Evolutionary conservation across 108 stramenopile genomes (phyloP).

Genomic region (Cyclotella sp.): DNA sequence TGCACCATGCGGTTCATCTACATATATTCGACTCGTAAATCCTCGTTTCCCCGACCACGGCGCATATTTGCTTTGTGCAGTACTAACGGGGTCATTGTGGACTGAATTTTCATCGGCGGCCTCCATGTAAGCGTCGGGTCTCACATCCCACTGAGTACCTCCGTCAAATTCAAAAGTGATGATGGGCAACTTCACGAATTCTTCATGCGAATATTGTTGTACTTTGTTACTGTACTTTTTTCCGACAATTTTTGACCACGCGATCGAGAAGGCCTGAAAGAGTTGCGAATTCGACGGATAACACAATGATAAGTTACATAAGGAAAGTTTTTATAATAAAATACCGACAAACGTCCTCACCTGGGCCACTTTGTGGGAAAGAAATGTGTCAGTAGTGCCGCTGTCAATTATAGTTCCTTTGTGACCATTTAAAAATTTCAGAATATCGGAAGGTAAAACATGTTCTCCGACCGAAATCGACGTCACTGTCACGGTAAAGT

Average conservation of each 20-base stretch:
- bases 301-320: background rate
- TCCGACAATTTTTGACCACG: slow-evolving; percentile 69
- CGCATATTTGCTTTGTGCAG: background rate
- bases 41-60: slow-evolving; percentile 54
- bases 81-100: background rate
- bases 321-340: background rate
- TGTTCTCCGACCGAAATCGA: slow-evolving; percentile 41
- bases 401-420: slow-evolving; percentile 95
- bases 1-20: slow-evolving; percentile 87
- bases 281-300: background rate
- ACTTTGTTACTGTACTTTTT: slow-evolving; percentile 35
- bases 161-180: slow-evolving; percentile 63
- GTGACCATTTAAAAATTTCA: slow-evolving; percentile 66
- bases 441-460: slow-evolving; percentile 18
- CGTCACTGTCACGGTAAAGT: slow-evolving; percentile 49
- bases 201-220: slow-evolving; percentile 57
- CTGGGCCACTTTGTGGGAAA: slow-evolving; percentile 63
- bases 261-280: slow-evolving; percentile 57
- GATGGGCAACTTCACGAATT: slow-evolving; percentile 62
- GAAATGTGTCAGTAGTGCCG: slow-evolving; percentile 97
- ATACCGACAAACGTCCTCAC: slow-evolving; percentile 1
- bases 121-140: slow-evolving; percentile 79
- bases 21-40: slow-evolving; percentile 83
- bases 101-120: slow-evolving; percentile 22
- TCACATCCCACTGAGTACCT: slow-evolving; percentile 47